Percentiles rank a stretch among this genome's conserved stretches.
Conservation (phyloP, 192 early-diverging fungal species). For the Coemansia sp. region DNA sequence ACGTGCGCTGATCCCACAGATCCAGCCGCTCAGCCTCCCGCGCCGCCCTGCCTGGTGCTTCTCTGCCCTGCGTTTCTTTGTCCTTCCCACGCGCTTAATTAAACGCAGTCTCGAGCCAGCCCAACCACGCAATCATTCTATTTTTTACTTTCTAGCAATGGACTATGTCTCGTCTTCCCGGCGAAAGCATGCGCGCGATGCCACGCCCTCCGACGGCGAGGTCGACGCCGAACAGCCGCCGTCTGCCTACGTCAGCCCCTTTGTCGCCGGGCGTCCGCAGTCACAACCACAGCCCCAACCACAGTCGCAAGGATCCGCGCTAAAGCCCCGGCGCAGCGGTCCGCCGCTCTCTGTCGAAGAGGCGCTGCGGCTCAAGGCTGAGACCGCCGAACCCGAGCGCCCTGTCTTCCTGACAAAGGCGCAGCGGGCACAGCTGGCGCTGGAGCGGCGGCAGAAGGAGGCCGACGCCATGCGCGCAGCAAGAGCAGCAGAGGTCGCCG, state of each 20-base stretch:
- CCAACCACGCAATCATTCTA: background rate
- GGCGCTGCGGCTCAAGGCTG: slow-evolving; percentile 25
- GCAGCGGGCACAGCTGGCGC: slow-evolving; percentile 80
- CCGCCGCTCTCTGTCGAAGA: slow-evolving; percentile 46
- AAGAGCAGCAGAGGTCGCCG: slow-evolving; percentile 61
- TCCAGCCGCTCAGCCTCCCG: background rate
- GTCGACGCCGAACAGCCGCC: background rate
- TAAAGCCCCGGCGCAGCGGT: background rate
- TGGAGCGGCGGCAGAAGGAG: slow-evolving; percentile 77
- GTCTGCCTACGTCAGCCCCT: slow-evolving; percentile 1
- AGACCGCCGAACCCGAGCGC: slow-evolving; percentile 22
- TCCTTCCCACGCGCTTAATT: background rate
- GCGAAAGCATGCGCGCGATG: background rate
- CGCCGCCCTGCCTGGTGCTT: too few species aligned
- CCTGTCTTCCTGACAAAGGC: slow-evolving; percentile 84
- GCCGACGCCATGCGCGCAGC: slow-evolving; percentile 66
- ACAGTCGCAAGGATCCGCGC: background rate
- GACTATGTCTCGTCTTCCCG: background rate
- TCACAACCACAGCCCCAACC: too few species aligned
- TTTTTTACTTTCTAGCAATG: background rate
- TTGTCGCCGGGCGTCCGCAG: background rate
- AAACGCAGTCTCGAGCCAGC: background rate
- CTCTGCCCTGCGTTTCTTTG: too few species aligned
- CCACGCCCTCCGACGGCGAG: slow-evolving; percentile 5
- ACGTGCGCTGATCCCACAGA: background rate